These are phyloP conservation scores for Ananas comosus DNA, from an alignment of 176 grass and related monocot genomes.

Conservation along the genomic window DNA sequence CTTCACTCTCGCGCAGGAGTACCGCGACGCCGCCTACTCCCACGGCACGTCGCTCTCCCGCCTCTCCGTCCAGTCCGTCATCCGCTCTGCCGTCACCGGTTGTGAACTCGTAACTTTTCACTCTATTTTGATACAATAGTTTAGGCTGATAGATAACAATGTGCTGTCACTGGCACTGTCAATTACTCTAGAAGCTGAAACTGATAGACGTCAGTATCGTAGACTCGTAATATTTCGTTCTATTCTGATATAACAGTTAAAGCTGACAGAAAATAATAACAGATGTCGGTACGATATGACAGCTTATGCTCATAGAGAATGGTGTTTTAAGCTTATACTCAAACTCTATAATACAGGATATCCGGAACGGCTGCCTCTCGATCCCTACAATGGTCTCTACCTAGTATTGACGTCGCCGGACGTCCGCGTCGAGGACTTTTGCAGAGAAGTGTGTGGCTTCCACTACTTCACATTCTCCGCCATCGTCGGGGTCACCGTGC, in stretches of 20 bases:
- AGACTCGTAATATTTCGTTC: no score
- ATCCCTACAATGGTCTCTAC: constrained; percentile 58
- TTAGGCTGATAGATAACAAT: no score
- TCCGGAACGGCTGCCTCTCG: constrained; percentile 50
- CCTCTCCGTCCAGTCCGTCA: constrained; percentile 46
- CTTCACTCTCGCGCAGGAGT: constrained; percentile 50
- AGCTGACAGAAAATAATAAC: no score
- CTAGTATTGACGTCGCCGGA: constrained; percentile 76
- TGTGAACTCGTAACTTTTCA: no score
- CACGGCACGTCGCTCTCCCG: constrained; percentile 61
- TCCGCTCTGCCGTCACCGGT: constrained; percentile 45
- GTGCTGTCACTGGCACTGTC: no score
- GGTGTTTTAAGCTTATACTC: no score
- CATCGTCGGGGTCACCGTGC: constrained; percentile 67
- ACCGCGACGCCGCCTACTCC: constrained; percentile 46
- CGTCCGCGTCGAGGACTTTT: constrained; percentile 73
- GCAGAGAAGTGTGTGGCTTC: constrained; percentile 76
- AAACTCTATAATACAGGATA: neutral
- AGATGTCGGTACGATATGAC: no score
- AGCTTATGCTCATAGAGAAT: no score
- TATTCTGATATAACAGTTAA: no score
- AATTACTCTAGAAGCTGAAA: no score
- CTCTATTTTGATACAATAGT: no score
- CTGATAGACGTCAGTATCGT: no score
- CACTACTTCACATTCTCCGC: constrained; percentile 86